A percentile compares a stretch with the other conserved stretches of the same genome.
Evolutionary conservation across 2,329 filamentous ascomycete genomes (phyloP).

Genomic region (Aspergillus melleus): DNA sequence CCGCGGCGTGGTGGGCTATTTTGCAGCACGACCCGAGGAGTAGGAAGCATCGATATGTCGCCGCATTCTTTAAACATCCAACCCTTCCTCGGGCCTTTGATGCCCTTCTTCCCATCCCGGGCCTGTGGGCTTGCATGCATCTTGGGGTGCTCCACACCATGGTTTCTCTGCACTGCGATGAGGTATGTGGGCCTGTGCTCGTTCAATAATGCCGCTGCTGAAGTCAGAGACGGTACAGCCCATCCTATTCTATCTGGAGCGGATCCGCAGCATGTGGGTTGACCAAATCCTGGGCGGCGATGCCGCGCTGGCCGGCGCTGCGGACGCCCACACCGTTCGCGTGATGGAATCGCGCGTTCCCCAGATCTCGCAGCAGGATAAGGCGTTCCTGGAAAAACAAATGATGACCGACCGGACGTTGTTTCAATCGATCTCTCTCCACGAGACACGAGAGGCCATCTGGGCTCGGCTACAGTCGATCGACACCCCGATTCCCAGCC

Average conservation of each 20-base stretch:
- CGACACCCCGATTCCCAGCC: slow-evolving; percentile 13
- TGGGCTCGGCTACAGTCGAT: slow-evolving; percentile 11
- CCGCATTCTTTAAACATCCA: slow-evolving; percentile 5
- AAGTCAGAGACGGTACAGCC: slow-evolving; percentile 3
- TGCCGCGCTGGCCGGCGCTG: neutral
- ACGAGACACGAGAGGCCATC: neutral
- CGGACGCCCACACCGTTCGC: slow-evolving; percentile 10
- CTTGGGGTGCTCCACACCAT: no score
- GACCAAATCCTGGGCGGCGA: neutral
- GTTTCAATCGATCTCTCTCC: neutral
- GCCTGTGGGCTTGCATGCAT: no score
- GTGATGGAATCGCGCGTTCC: slow-evolving; percentile 11
- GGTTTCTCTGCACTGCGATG: no score
- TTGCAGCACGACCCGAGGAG: slow-evolving; percentile 7
- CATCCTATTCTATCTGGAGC: slow-evolving; percentile 13
- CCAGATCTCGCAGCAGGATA: slow-evolving; percentile 7
- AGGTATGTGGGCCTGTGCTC: no score
- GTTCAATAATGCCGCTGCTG: neutral
- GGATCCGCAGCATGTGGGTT: slow-evolving; percentile 8
- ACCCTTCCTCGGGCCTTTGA: neutral
- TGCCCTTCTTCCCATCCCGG: no score
- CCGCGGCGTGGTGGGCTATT: slow-evolving; percentile 14
- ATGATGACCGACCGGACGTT: neutral
- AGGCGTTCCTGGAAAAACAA: slow-evolving; percentile 1
- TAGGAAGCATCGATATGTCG: slow-evolving; percentile 12